Conservation (phyloP, 2,329 filamentous ascomycete species). For the Chaetoscypha palmicola region DNA sequence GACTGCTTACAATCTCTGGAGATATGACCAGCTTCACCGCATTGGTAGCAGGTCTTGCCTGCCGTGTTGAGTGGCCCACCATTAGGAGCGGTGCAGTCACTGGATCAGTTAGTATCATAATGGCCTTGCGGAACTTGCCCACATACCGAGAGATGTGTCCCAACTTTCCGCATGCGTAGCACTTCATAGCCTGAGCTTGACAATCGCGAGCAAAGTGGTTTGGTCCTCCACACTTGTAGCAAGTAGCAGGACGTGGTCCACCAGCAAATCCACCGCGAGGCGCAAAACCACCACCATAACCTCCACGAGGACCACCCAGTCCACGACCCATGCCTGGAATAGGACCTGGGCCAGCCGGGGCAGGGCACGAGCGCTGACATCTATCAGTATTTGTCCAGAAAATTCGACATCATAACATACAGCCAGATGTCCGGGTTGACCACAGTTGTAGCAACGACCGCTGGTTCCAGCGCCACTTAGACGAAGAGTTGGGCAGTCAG, state of each 20-base stretch:
- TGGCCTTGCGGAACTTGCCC: not conserved
- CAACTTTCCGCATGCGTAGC: constrained; percentile 71
- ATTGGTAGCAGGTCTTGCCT: constrained; percentile 98
- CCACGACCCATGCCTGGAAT: constrained; percentile 52
- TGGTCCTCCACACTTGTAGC: constrained; percentile 73
- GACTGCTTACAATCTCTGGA: constrained; percentile 57
- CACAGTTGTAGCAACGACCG: constrained; percentile 95
- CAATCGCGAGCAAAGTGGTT: constrained; percentile 99
- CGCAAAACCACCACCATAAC: constrained; percentile 52
- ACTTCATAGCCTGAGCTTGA: constrained; percentile 81
- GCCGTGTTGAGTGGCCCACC: constrained; percentile 91
- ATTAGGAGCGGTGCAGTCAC: constrained; percentile 91
- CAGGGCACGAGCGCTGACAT: constrained; percentile 70
- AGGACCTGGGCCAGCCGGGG: constrained; percentile 51
- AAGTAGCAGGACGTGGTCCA: constrained; percentile 61
- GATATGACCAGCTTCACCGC: constrained; percentile 91
- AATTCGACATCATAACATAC: constrained; percentile 42
- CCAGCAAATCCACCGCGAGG: constrained; percentile 70
- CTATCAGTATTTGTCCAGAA: constrained; percentile 16
- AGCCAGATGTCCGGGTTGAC: constrained; percentile 85
- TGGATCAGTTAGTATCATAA: constrained; percentile 4
- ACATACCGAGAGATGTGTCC: constrained; percentile 39
- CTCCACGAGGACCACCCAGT: constrained; percentile 62
- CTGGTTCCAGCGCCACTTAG: constrained; percentile 75
- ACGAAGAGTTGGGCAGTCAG: constrained; percentile 94